Evolutionary conservation across 1,139 yeast species (phyloP).

Genomic region (Insectozyma bohioensis): DNA sequence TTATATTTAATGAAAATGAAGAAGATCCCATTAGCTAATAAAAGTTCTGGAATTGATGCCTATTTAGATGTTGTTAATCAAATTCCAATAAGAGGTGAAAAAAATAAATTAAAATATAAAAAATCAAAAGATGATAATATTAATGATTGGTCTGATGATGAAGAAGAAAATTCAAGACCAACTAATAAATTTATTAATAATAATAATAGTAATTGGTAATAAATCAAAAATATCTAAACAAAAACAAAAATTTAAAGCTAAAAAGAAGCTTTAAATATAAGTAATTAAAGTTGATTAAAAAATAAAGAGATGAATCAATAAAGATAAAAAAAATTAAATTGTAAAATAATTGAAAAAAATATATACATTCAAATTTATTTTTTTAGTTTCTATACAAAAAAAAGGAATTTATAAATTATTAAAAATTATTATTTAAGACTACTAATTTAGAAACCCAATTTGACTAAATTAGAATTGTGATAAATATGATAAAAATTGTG

Average conservation of each 20-base stretch:
- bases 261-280: too few relatives aligned
- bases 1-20: slow-evolving; percentile 43
- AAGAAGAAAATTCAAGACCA: slow-evolving; percentile 22
- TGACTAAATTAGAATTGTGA: too few relatives aligned
- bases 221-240: slow-evolving; percentile 38
- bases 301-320: too few relatives aligned
- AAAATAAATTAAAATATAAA: slow-evolving; percentile 84
- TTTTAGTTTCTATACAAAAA: too few relatives aligned
- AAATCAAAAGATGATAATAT: slow-evolving; percentile 55
- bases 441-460: too few relatives aligned
- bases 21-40: slow-evolving; percentile 54
- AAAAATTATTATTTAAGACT: too few relatives aligned
- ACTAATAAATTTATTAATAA: slow-evolving; percentile 17
- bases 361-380: too few relatives aligned
- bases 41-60: slow-evolving; percentile 73
- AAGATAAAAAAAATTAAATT: too few relatives aligned
- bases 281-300: too few relatives aligned
- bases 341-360: too few relatives aligned
- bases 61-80: slow-evolving; percentile 90
- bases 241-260: slow-evolving; percentile 53
- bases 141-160: slow-evolving; percentile 47
- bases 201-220: slow-evolving; percentile 15
- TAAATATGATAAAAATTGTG: too few relatives aligned
- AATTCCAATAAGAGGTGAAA: slow-evolving; percentile 92
- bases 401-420: too few relatives aligned